Conservation (phyloP, 495 filamentous ascomycete genomes). For the Aspergillus cavernicola region DNA sequence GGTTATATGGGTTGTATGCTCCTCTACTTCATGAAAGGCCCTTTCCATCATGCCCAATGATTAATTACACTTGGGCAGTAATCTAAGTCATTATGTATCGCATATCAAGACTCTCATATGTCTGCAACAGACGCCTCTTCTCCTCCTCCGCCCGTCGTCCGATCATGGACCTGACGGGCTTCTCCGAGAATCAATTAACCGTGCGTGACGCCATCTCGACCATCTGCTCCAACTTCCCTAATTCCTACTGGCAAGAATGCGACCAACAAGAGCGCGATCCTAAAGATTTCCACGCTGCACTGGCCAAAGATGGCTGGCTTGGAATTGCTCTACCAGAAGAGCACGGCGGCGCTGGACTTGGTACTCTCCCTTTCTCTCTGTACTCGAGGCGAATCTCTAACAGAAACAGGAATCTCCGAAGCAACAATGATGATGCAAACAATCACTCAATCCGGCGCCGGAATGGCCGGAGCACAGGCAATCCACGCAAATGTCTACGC, state of each 20-base stretch:
- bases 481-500: conserved; percentile 79
- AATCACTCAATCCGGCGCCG: conserved; percentile 71
- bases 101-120: neutral
- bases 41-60: too few relatives aligned
- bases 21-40: too few relatives aligned
- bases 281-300: conserved; percentile 65
- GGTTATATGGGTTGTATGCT: neutral
- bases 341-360: conserved; percentile 68
- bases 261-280: conserved; percentile 68
- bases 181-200: conserved; percentile 66
- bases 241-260: conserved; percentile 65
- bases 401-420: conserved; percentile 67
- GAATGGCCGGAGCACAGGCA: conserved; percentile 72
- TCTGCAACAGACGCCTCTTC: conserved; percentile 17
- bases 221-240: conserved; percentile 62
- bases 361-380: too few relatives aligned
- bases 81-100: conserved; percentile 6
- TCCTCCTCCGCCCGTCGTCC: conserved; percentile 28
- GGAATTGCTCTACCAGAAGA: conserved; percentile 73
- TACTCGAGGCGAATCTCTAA: too few relatives aligned
- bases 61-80: too few relatives aligned
- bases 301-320: conserved; percentile 80
- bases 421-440: conserved; percentile 85
- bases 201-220: conserved; percentile 67
- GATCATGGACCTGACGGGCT: conserved; percentile 69